Base-by-base conservation (phyloP, 2,329 filamentous ascomycete species). In the Setomelanomma holmii region DNA sequence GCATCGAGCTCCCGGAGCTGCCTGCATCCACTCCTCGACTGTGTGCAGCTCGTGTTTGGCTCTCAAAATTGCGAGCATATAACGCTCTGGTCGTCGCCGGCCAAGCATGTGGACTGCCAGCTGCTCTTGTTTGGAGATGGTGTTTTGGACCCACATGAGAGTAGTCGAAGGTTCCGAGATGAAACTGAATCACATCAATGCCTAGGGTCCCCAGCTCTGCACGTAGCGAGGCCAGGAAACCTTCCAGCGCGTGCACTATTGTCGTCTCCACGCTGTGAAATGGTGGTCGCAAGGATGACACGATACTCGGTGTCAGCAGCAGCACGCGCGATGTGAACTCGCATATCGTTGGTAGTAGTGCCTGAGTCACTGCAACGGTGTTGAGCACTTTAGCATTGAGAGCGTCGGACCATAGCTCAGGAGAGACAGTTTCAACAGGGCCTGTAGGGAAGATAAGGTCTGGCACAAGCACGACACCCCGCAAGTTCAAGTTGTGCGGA, bases 361-460 rank as follows among this genome's bases (percentile, higher is more conserved):
- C 85, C 76, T 97, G 93, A 34, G 93, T 88, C 4, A 90, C 92
- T 45, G 96, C 84, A 61, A 98, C 91, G 1, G 93, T 93, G 51
- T 92, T 89, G 48, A 98, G 83, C 11, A 99, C 84, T 68, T 96
- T 93, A 14, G 91, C 93, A 75, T 97, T 96, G 73, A 98, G 86
- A 27, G 92, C 88, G 69, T 97, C 91, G 58, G 91, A 90, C 79
- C 96, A 95, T 65, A 86, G 88, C 23, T 90, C 90, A 0, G 91
- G 87, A 5, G 90, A 86, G 53, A 97, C 88, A 4, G 91, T 93
- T 56, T 92, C 91, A 56, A 98, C 89, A 17, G 91, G 89, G 4
- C 90, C 91, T 21, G 89, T 88, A 45, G 91, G 89, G 73, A 93
- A 96, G n/a, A 75, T 71, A 68, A 89, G 86, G 52, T 82, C 90